Evolutionary conservation across 2,329 filamentous ascomycete species (phyloP).

Genomic region (Ceratocystis albifundus): DNA sequence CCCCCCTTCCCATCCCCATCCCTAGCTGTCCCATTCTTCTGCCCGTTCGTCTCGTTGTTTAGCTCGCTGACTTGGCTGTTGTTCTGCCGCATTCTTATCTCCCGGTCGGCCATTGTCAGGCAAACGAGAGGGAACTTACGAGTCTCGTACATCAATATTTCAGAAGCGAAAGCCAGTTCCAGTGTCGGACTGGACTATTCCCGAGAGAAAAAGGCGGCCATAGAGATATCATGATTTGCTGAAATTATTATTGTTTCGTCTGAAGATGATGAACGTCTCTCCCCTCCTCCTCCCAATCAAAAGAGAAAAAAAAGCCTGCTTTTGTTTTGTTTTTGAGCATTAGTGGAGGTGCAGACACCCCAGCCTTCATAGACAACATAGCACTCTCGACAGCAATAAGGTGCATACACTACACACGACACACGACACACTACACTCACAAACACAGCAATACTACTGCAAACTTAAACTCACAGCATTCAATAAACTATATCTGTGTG

Average conservation of each 20-base stretch:
- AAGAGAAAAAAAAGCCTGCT: too few species aligned
- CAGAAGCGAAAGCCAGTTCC: not conserved
- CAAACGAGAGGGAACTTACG: not conserved
- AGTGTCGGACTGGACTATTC: not conserved
- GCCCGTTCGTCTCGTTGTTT: too few species aligned
- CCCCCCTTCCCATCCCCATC: too few species aligned
- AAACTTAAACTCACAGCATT: not conserved
- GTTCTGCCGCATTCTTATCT: too few species aligned
- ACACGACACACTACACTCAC: not conserved
- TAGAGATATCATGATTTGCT: not conserved
- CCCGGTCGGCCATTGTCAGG: too few species aligned
- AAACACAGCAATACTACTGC: not conserved
- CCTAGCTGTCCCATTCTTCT: too few species aligned
- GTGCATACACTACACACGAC: not conserved
- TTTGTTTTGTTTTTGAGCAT: too few species aligned
- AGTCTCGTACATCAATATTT: not conserved
- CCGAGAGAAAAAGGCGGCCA: not conserved
- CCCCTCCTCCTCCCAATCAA: too few species aligned
- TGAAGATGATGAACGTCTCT: slow-evolving; percentile 1
- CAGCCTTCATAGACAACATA: too few species aligned
- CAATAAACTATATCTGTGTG: not conserved
- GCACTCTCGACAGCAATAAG: too few species aligned
- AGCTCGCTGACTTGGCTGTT: too few species aligned
- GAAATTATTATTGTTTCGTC: slow-evolving; percentile 8
- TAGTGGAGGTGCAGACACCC: too few species aligned